A percentile compares a stretch with the other conserved stretches of the same genome.
phyloP scores from a whole-genome alignment of 2,329 filamentous ascomycete genomes.

The Microdochium trichocladiopsis region DNA sequence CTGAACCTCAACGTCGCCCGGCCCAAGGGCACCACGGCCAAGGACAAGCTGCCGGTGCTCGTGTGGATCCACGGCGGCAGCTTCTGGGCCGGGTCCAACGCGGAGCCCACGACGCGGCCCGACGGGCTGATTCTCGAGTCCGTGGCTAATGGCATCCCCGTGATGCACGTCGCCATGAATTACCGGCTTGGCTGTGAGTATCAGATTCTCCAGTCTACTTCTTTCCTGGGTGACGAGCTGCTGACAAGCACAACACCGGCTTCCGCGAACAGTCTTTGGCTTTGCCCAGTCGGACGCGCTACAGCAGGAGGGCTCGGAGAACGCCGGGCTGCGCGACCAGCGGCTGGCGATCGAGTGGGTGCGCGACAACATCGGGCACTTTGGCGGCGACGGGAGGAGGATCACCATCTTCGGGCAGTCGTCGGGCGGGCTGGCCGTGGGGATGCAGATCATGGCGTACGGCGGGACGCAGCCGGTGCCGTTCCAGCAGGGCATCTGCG shows the following conservation, averaged over 20 bases:
- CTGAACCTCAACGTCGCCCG: conserved; percentile 26
- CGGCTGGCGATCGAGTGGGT: conserved; percentile 36
- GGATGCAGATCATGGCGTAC: conserved; percentile 41
- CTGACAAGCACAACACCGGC: too few relatives aligned
- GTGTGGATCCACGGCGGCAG: conserved; percentile 25
- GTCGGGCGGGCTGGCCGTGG: conserved; percentile 27
- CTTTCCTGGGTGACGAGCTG: background rate
- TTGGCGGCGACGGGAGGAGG: conserved; percentile 33
- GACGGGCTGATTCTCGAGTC: conserved; percentile 39
- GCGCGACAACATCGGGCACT: conserved; percentile 34
- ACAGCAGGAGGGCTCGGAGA: conserved; percentile 24
- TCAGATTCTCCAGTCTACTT: background rate
- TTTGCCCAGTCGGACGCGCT: conserved; percentile 20
- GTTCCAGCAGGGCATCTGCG: conserved; percentile 37
- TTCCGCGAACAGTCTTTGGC: conserved; percentile 21
- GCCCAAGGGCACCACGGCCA: conserved; percentile 15
- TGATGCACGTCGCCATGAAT: conserved; percentile 27
- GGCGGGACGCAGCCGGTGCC: conserved; percentile 32
- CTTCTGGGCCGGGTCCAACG: conserved; percentile 21
- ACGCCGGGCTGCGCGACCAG: conserved; percentile 39
- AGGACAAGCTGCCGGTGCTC: conserved; percentile 25
- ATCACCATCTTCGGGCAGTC: conserved; percentile 35
- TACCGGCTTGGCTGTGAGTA: conserved; percentile 22
- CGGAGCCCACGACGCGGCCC: conserved; percentile 26
- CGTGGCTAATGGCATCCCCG: conserved; percentile 28